Percentiles rank a stretch among this genome's conserved stretches.
Conservation (phyloP, 2,329 filamentous ascomycete genomes). For the Mycosphaerelloides madeirae region DNA sequence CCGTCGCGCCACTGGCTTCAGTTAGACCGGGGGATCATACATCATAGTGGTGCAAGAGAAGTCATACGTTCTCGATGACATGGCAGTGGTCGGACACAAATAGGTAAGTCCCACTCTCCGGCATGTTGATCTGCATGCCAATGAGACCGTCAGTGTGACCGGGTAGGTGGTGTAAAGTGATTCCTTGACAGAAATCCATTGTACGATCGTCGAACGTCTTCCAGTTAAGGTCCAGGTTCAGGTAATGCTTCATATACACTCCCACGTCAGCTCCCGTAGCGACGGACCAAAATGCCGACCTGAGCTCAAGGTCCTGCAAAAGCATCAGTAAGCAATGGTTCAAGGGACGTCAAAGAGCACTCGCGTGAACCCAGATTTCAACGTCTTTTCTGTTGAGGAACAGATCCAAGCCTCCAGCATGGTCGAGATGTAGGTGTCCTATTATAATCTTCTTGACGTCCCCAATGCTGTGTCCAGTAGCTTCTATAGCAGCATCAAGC, state of each 20-base stretch:
- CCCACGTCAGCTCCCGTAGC: slow-evolving; percentile 34
- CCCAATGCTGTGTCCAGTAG: slow-evolving; percentile 32
- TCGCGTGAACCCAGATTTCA: slow-evolving; percentile 31
- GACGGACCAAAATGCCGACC: slow-evolving; percentile 32
- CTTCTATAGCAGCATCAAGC: slow-evolving; percentile 32
- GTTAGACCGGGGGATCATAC: no score
- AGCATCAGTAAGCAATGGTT: neutral
- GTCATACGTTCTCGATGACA: slow-evolving; percentile 33
- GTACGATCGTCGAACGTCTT: slow-evolving; percentile 35
- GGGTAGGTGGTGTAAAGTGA: slow-evolving; percentile 35
- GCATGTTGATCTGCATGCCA: slow-evolving; percentile 35
- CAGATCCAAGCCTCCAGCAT: slow-evolving; percentile 32
- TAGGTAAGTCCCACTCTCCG: slow-evolving; percentile 31
- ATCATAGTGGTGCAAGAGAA: no score
- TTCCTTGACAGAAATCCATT: slow-evolving; percentile 32
- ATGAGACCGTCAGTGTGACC: slow-evolving; percentile 35
- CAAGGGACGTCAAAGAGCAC: neutral
- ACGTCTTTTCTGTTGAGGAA: slow-evolving; percentile 33
- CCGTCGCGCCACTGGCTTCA: slow-evolving; percentile 31
- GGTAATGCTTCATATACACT: slow-evolving; percentile 34
- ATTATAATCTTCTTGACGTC: slow-evolving; percentile 37
- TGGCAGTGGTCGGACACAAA: slow-evolving; percentile 35
- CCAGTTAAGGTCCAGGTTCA: slow-evolving; percentile 34
- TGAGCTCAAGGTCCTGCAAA: slow-evolving; percentile 30
- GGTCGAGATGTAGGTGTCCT: slow-evolving; percentile 34